phyloP scores from a whole-genome alignment of 1,284 basidiomycete genomes.

The Apiotrichum montevideense region DNA sequence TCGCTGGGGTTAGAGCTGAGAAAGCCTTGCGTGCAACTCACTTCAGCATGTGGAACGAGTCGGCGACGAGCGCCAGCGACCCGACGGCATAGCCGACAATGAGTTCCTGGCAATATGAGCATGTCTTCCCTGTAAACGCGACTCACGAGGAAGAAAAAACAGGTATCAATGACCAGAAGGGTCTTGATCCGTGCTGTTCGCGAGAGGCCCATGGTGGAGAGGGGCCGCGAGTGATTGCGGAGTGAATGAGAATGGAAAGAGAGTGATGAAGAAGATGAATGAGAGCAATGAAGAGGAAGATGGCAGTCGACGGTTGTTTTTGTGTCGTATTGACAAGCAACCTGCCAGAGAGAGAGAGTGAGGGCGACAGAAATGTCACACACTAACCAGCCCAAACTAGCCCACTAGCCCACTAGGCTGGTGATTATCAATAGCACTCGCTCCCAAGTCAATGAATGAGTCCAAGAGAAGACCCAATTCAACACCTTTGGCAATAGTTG shows the following conservation, averaged over 20 bases:
- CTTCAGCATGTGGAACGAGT: slow-evolving; percentile 99
- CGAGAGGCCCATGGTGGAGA: slow-evolving; percentile 56
- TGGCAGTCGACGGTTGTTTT: too few species aligned
- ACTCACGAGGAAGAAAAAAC: slow-evolving; percentile 88
- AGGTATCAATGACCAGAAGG: slow-evolving; percentile 73
- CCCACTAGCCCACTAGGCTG: too few species aligned
- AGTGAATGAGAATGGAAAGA: background rate
- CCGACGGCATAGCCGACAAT: slow-evolving; percentile 81
- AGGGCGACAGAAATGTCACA: too few species aligned
- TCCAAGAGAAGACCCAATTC: too few species aligned
- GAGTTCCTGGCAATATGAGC: slow-evolving; percentile 25
- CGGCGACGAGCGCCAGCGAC: slow-evolving; percentile 89
- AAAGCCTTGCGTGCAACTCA: slow-evolving; percentile 53
- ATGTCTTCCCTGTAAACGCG: background rate
- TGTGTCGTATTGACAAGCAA: too few species aligned
- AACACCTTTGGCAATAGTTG: too few species aligned
- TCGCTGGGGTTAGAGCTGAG: slow-evolving; percentile 55
- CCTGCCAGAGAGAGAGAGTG: too few species aligned
- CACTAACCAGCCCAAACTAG: too few species aligned
- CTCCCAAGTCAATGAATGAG: too few species aligned
- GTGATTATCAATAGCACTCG: too few species aligned
- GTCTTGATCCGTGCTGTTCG: slow-evolving; percentile 70
- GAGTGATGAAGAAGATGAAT: background rate
- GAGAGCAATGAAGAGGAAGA: background rate
- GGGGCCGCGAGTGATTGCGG: background rate